Base-by-base conservation (phyloP, 495 filamentous ascomycete species). In the Lasiosphaeria hispida region DNA sequence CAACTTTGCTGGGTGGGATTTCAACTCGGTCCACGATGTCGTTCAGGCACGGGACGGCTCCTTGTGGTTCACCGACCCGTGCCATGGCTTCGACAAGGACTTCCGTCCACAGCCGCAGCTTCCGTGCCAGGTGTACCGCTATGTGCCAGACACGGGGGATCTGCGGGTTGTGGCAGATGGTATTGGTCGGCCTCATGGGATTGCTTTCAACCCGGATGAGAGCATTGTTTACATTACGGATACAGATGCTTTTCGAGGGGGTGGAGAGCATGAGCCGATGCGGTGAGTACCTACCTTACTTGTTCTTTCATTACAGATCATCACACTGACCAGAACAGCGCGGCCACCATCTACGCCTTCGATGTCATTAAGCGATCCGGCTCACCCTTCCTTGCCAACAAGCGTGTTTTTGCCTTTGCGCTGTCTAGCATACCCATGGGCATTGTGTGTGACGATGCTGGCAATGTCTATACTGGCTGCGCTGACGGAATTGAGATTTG, bases 51-150 rank as follows among this genome's bases (percentile, higher is more conserved):
- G 9, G 0, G 72, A 79, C 52, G 75, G 75, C 0, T 67, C 67
- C 0, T 54, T 83, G 13, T 83, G 78, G 79, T 81, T 82, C 56
- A 80, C 78, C 0, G 79, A 83, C 60, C 69, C 73, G 0, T 65
- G 60, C 34, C 68, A 72, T 23, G 75, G 76, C 1, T 71, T 66
- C 47, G 74, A 78, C 53, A 65, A 72, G 42, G 73, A 72, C 0
- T 75, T 75, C 50, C 73, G 79, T n/a, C 72, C 70, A 0, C 10
- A 14, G 8, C 79, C 78, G 4, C 44, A 59, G 23, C 58, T 83
- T 7, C 79, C 78, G 2, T 69, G 62, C 30, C 77, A 78, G 23
- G 74, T 83, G 0, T 82, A 81, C 48, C 70, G 72, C 40, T 78
- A 64, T 48, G 57, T 66, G 11, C 72, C 75, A 0, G 49, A 39